Base-by-base conservation (phyloP, 2,329 filamentous ascomycete species). In the Alternaria conjuncta region DNA sequence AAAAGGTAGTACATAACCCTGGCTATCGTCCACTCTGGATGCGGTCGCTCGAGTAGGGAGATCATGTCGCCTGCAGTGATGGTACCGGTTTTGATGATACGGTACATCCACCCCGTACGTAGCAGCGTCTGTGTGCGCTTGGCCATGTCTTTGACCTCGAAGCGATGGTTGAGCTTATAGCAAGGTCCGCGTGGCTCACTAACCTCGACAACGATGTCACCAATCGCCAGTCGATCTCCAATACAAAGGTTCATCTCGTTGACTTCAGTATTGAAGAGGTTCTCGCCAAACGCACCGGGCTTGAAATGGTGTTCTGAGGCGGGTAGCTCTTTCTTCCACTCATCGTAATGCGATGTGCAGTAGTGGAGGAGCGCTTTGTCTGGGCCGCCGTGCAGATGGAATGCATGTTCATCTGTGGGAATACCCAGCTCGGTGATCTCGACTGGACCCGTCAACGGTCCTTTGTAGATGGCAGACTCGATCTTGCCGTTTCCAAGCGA, bases 151-250 rank as follows among this genome's bases (percentile, higher is more conserved):
- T 87, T 87, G 10, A 89, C 79, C 32, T 85, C 83, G 75, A 91
- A 91, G 2, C 89, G 87, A 69, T 90, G 88, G 72, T 91, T 91
- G 9, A 91, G 83, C 73, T 91, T 91, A 80, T 86, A 91, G 79
- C 89, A 91, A 10, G 89, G 89, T 67, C 88, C 85, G 15, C 89
- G 84, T 0, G 89, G 89, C 23, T 90, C 79, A 65, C 84, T 86
- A 23, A 90, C 86, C 68, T 90, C 86, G 0, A 90, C 81, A 3
- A 87, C 61, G 0, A 87, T 81, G 3, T 49, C 78, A 0, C 85
- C 76, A 8, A 90, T 82, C 0, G 83, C 79, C 18, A 89, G 80
- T 13, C 87, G 79, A 68, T 91, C 89, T 21, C 89, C 89, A 55
- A 91, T 88, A 75, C 89, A 90, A 1, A 90, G 80, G 66, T 88